These are phyloP conservation scores for Akebia trifoliata DNA, from an alignment of 164 flowering plant genomes.

Conservation along the genomic window DNA sequence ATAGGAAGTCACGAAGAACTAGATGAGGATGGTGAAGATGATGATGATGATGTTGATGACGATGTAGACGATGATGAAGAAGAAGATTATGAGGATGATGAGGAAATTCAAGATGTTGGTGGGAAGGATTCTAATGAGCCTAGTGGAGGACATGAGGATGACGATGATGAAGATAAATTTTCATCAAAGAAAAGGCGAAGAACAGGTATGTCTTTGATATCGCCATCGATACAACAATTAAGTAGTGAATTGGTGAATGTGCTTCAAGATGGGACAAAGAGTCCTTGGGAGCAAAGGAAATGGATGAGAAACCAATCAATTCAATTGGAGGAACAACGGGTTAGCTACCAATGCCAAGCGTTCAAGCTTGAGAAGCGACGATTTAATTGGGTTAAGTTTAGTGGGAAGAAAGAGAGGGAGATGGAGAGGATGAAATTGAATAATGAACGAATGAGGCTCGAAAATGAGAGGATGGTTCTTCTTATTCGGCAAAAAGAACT, in stretches of 20 bases:
- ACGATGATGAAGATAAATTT: conserved; percentile 22
- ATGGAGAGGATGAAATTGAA: conserved; percentile 75
- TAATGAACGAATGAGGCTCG: conserved; percentile 64
- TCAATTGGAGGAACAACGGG: conserved; percentile 65
- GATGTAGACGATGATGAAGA: conserved; percentile 31
- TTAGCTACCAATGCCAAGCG: conserved; percentile 48
- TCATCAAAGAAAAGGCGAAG: conserved; percentile 28
- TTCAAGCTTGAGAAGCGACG: conserved; percentile 81
- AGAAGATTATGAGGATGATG: conserved; percentile 16
- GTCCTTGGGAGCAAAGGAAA: conserved; percentile 58
- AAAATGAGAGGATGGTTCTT: conserved; percentile 76
- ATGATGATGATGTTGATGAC: conserved; percentile 35
- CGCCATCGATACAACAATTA: conserved; percentile 37
- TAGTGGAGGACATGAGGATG: conserved; percentile 11
- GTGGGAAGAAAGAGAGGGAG: conserved; percentile 87
- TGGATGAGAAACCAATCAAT: conserved; percentile 51
- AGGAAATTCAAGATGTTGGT: background rate
- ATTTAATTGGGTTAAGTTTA: conserved; percentile 75
- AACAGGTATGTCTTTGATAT: conserved; percentile 14
- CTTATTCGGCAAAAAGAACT: conserved; percentile 67
- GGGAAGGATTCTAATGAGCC: background rate
- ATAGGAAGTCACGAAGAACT: conserved; percentile 22
- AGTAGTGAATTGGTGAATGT: conserved; percentile 38
- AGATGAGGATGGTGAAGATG: conserved; percentile 40
- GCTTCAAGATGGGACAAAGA: conserved; percentile 52